phyloP scores from a whole-genome alignment of 805 yeast species.

The Zygosaccharomyces kombuchaensis region DNA sequence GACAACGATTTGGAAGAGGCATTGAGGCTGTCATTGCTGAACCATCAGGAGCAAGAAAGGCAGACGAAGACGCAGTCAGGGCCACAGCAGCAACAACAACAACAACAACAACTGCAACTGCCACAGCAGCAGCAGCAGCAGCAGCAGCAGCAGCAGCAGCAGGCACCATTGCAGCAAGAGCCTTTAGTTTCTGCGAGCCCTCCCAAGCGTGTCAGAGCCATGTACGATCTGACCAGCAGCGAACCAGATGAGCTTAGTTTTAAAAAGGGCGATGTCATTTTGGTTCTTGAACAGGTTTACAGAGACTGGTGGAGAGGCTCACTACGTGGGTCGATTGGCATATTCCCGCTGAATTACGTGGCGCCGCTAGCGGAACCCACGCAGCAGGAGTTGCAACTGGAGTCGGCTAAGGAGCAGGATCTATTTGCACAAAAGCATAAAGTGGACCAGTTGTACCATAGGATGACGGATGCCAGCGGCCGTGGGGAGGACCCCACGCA shows the following conservation, averaged over 20 bases:
- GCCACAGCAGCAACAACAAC: constrained; percentile 18
- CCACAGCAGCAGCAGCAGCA: constrained; percentile 6
- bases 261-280: constrained; percentile 79
- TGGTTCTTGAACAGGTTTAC: constrained; percentile 81
- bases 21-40: constrained; percentile 66
- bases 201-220: constrained; percentile 60
- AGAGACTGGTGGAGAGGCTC: constrained; percentile 97
- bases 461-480: constrained; percentile 30
- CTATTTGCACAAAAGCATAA: constrained; percentile 53
- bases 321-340: constrained; percentile 72
- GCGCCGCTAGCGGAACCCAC: constrained; percentile 68
- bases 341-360: constrained; percentile 91
- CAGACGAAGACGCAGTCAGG: constrained; percentile 3
- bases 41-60: constrained; percentile 36
- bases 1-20: constrained; percentile 79
- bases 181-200: constrained; percentile 16
- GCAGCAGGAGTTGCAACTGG: constrained; percentile 51
- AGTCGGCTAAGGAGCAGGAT: constrained; percentile 46
- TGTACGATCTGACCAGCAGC: constrained; percentile 71
- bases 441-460: constrained; percentile 56
- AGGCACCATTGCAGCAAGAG: not conserved
- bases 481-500: constrained; percentile 39
- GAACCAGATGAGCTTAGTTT: constrained; percentile 89
- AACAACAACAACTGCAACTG: constrained; percentile 15
- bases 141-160: constrained; percentile 12